These are phyloP conservation scores for Podila clonocystis DNA, from an alignment of 192 early-diverging fungal genomes.

Conservation along the genomic window DNA sequence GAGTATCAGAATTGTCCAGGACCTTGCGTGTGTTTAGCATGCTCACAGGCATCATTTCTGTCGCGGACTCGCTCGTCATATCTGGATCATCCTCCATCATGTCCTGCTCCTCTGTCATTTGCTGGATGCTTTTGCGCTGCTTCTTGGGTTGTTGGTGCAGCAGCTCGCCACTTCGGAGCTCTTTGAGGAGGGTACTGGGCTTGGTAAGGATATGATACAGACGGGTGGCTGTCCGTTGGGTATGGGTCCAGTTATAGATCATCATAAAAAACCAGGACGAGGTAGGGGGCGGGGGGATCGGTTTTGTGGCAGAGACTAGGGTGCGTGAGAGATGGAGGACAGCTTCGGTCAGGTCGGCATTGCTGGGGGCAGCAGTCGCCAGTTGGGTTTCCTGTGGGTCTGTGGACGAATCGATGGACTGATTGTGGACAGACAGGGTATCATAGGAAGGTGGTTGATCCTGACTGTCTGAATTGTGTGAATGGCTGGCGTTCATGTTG, in stretches of 20 bases:
- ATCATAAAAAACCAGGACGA: conserved; percentile 49
- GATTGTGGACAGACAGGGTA: background rate
- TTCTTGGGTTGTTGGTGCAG: conserved; percentile 6
- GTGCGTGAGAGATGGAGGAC: conserved; percentile 45
- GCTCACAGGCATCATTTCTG: conserved; percentile 43
- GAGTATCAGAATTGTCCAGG: conserved; percentile 6
- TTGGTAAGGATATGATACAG: conserved; percentile 32
- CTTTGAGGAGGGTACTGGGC: conserved; percentile 20
- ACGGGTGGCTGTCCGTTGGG: conserved; percentile 21
- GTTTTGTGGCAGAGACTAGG: conserved; percentile 11
- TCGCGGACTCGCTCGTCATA: conserved; percentile 26
- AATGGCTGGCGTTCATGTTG: conserved; percentile 2
- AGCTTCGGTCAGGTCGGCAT: conserved; percentile 33
- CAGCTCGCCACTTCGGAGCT: conserved; percentile 16
- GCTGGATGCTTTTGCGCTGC: conserved; percentile 36
- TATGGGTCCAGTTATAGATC: conserved; percentile 44
- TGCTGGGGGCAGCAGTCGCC: conserved; percentile 14
- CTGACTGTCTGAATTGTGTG: background rate
- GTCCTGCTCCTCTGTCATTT: conserved; percentile 47
- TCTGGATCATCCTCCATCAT: conserved; percentile 37
- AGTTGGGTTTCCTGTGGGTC: background rate
- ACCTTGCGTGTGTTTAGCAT: conserved; percentile 39
- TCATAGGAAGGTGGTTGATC: conserved; percentile 31
- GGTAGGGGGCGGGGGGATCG: conserved; percentile 2
- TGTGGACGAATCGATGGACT: background rate